phyloP scores from a whole-genome alignment of 192 early-diverging fungal genomes.

The Radiomyces spectabilis region DNA sequence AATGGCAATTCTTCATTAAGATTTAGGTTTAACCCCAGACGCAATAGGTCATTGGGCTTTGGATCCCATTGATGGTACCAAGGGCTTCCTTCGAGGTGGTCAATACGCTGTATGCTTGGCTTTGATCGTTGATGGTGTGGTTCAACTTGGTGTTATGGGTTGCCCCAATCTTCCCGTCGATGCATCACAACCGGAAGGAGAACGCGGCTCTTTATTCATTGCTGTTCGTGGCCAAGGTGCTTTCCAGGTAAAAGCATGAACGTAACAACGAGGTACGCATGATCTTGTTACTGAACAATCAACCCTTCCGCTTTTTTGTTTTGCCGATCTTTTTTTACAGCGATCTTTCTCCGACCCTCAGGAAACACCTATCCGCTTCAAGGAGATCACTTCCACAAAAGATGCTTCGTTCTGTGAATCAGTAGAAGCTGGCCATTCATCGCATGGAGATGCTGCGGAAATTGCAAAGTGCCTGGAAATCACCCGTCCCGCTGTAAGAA shows the following conservation, averaged over 20 bases:
- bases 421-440: conserved; percentile 86
- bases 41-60: conserved; percentile 73
- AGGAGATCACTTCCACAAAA: conserved; percentile 36
- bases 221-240: conserved; percentile 86
- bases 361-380: conserved; percentile 62
- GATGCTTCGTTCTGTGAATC: conserved; percentile 90
- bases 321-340: conserved; percentile 23
- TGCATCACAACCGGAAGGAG: conserved; percentile 47
- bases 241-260: conserved; percentile 58
- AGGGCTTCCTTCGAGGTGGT: conserved; percentile 95
- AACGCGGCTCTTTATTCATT: conserved; percentile 76
- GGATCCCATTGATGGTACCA: conserved; percentile 94
- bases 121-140: conserved; percentile 80
- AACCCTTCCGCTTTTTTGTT: not conserved
- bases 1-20: no score
- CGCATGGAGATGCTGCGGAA: conserved; percentile 68
- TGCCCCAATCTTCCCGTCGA: conserved; percentile 73
- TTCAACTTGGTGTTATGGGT: conserved; percentile 86
- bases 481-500: conserved; percentile 68
- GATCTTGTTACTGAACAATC: not conserved
- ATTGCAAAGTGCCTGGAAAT: conserved; percentile 83
- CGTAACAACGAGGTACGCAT: not conserved
- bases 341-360: conserved; percentile 41
- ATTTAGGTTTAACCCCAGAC: no score
- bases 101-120: conserved; percentile 97